phyloP scores from a whole-genome alignment of 345 rosid species.

The Schrenkiella parvula region DNA sequence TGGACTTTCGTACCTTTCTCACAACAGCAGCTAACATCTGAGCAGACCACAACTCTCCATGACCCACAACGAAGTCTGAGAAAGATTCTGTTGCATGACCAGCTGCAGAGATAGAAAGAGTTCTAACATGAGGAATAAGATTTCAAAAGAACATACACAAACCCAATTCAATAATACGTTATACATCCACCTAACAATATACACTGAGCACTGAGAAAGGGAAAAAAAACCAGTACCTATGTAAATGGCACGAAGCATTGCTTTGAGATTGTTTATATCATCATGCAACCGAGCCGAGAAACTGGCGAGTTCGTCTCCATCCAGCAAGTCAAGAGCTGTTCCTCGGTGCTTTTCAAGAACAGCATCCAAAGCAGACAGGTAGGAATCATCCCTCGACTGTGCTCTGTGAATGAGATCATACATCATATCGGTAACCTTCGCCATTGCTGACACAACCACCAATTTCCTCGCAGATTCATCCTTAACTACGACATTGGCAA shows the following conservation, averaged over 20 bases:
- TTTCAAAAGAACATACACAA: not conserved
- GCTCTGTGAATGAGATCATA: conserved; percentile 81
- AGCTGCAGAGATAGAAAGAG: conserved; percentile 52
- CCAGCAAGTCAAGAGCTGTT: conserved; percentile 74
- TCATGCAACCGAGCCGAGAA: conserved; percentile 65
- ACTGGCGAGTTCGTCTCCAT: conserved; percentile 60
- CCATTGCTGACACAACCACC: conserved; percentile 93
- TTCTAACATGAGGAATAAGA: conserved; percentile 8
- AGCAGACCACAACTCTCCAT: conserved; percentile 98
- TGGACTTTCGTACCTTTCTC: conserved; percentile 51
- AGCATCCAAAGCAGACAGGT: conserved; percentile 59
- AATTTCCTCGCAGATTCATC: conserved; percentile 73
- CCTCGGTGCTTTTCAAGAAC: conserved; percentile 75
- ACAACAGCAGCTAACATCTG: conserved; percentile 79
- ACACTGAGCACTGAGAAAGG: not conserved
- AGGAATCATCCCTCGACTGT: conserved; percentile 78
- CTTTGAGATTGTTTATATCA: conserved; percentile 82
- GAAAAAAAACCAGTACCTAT: conserved; percentile 43
- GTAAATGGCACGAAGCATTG: conserved; percentile 96
- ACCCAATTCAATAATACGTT: not conserved
- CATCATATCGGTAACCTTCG: conserved; percentile 97
- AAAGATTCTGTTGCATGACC: conserved; percentile 97
- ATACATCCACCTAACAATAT: not conserved
- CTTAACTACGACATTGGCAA: conserved; percentile 56
- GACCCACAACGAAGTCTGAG: conserved; percentile 92